Evolutionary conservation across 2,329 filamentous ascomycete species (phyloP).

Genomic region (Botryotinia convoluta): DNA sequence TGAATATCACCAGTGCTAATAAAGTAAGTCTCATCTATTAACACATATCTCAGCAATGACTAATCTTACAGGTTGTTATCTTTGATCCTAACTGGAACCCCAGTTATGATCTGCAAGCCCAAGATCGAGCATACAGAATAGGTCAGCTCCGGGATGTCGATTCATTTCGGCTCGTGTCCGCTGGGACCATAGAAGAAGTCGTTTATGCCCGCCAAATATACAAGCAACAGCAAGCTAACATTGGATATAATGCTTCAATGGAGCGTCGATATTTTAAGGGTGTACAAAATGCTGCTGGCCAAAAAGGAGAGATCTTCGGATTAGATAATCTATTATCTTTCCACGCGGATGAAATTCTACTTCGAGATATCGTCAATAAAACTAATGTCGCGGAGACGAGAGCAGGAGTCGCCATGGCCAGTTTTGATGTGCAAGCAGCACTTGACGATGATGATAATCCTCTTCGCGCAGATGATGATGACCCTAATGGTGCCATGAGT

Average conservation of each 20-base stretch:
- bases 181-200: slow-evolving; percentile 94
- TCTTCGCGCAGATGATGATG: slow-evolving; percentile 46
- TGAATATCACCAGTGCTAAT: slow-evolving; percentile 97
- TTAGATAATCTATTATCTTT: slow-evolving; percentile 83
- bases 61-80: slow-evolving; percentile 55
- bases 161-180: slow-evolving; percentile 86
- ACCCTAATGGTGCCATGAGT: slow-evolving; percentile 62
- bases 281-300: slow-evolving; percentile 76
- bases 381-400: slow-evolving; percentile 94
- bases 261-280: slow-evolving; percentile 95
- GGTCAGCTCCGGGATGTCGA: slow-evolving; percentile 92
- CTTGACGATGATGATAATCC: slow-evolving; percentile 51
- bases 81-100: slow-evolving; percentile 99
- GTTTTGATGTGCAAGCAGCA: slow-evolving; percentile 67
- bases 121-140: slow-evolving; percentile 94
- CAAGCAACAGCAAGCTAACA: slow-evolving; percentile 98
- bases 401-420: slow-evolving; percentile 76
- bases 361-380: slow-evolving; percentile 97
- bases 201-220: slow-evolving; percentile 97
- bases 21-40: slow-evolving; percentile 58
- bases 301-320: slow-evolving; percentile 93
- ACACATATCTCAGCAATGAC: not conserved
- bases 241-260: slow-evolving; percentile 88
- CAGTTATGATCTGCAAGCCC: slow-evolving; percentile 88
- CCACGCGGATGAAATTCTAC: slow-evolving; percentile 71